Base-by-base conservation (phyloP, 2,329 filamentous ascomycete species). In the Fusarium miscanthi region DNA sequence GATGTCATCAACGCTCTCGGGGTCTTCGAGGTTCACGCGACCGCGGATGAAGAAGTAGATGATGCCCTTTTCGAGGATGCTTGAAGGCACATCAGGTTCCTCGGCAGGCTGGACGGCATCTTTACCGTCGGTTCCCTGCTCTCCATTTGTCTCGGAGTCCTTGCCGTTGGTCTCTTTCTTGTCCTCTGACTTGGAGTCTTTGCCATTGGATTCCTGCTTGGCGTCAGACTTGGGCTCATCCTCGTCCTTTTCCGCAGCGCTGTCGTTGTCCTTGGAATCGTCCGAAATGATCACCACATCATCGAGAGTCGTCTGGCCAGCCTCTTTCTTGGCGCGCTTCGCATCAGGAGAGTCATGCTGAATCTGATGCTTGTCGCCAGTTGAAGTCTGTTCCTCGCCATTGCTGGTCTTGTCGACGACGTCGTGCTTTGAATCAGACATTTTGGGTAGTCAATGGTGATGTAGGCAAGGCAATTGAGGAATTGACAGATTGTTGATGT, bases 11-110 rank as follows among this genome's bases (percentile, higher is more conserved):
- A 95, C 85, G 49, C 87, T 86, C 23, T 91, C 87, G 0, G 94
- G 91, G 11, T 93, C 87, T 8, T 94, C 89, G 31, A 93, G 87
- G 56, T 90, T 89, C 41, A 97, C 93, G 17, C 94, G 91, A 12
- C 90, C 90, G 23, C 94, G 91, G 76, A 92, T 92, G 85, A 97
- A 97, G 86, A 97, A 97, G 85, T 97, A 97, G 74, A 97, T 91
- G 75, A 96, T 88, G 7, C 94, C 94, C 77, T 96, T 97, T 78
- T 98, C 94, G 5, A 97, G 86, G 30, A 97, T 90, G 54, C 76
- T 87, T 1, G 87, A 84, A 1, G 85, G 83, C 2, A 85, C 74
- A 21, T 77, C 53, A 8, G 64, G 54, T 31, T 80, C 81, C 52
- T 74, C 37, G 5, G 63, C 61, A 23, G 71, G 71, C 19, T 74